These are phyloP conservation scores for Xylaria sp. DNA, from an alignment of 2,329 filamentous ascomycete species.

Conservation along the genomic window DNA sequence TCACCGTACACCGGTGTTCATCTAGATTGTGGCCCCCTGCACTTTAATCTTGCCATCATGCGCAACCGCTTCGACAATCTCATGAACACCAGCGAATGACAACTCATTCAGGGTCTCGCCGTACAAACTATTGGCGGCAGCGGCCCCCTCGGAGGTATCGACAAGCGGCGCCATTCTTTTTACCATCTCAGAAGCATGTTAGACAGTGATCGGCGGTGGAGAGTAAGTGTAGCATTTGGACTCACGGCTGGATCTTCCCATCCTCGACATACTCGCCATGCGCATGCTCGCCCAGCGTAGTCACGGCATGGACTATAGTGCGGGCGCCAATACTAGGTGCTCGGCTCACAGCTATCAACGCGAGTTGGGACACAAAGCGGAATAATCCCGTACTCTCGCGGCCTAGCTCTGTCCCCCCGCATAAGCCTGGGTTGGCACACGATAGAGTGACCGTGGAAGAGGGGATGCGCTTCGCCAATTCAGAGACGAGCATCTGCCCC, in stretches of 20 bases:
- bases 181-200: too few relatives aligned
- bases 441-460: slow-evolving; percentile 27
- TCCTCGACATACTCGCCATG: slow-evolving; percentile 41
- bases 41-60: too few relatives aligned
- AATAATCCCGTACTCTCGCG: slow-evolving; percentile 6
- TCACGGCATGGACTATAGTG: slow-evolving; percentile 27
- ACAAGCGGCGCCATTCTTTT: too few relatives aligned
- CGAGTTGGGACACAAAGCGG: background rate
- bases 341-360: background rate
- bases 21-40: too few relatives aligned
- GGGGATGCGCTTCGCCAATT: slow-evolving; percentile 43
- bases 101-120: too few relatives aligned
- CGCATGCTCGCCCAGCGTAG: slow-evolving; percentile 6
- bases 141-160: too few relatives aligned
- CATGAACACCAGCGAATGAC: too few relatives aligned
- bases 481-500: slow-evolving; percentile 45
- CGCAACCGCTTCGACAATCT: too few relatives aligned
- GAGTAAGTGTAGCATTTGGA: too few relatives aligned
- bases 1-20: too few relatives aligned
- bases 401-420: slow-evolving; percentile 26
- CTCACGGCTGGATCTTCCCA: slow-evolving; percentile 34
- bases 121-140: too few relatives aligned
- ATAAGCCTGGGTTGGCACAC: slow-evolving; percentile 35
- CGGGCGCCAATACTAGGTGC: slow-evolving; percentile 33
- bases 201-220: too few relatives aligned